Base-by-base conservation (phyloP, 1,284 basidiomycete species). In the Austroboletus novae-zelandiae region DNA sequence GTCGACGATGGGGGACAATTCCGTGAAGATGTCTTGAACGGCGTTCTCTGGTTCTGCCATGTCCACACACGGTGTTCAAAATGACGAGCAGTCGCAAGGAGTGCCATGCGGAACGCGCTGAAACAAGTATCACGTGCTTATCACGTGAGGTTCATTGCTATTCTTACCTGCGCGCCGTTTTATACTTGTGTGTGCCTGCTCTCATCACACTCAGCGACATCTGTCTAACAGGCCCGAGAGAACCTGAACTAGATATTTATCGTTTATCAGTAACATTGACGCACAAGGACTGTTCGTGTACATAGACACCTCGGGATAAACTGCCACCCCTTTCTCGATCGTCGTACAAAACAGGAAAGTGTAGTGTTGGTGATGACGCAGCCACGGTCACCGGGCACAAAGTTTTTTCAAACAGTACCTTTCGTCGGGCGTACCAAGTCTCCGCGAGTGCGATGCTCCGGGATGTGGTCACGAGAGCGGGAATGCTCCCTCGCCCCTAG, bases 1-100 rank as follows among this genome's bases (percentile, higher is more conserved):
- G 68, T 91, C 87, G 43, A 91, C 83, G 41, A 90, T 62, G 10
- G 56, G 60, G 0, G 47, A 30, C 2, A 53, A 52, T 31, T 63
- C 64, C 1, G 56, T 51, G 43, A 64, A 69, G 46, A 68, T 51
- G 34, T 69, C 63, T 27, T 57, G 57, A 40, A 53, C 61, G 35
- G 45, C 47, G 39, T 54, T 45, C 6, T 55, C 59, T 48, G 52
- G 51, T 48, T 46, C 54, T 44, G 53, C 47, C 57, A 67, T 63
- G 49, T 39, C 45, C 46, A 23, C 20, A 23, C 50, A 36, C 51
- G 9, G 37, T 34, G 13, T 39, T 48, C n/a, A 17, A n/a, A 46
- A 46, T 42, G 15, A 18, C 20, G 31, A 32, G 47, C 10, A 42
- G 31, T 40, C 25, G 35, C 27, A 35, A 39, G 29, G 25, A 36